phyloP scores from a whole-genome alignment of 192 early-diverging fungal species.

The Coemansia sp. region DNA sequence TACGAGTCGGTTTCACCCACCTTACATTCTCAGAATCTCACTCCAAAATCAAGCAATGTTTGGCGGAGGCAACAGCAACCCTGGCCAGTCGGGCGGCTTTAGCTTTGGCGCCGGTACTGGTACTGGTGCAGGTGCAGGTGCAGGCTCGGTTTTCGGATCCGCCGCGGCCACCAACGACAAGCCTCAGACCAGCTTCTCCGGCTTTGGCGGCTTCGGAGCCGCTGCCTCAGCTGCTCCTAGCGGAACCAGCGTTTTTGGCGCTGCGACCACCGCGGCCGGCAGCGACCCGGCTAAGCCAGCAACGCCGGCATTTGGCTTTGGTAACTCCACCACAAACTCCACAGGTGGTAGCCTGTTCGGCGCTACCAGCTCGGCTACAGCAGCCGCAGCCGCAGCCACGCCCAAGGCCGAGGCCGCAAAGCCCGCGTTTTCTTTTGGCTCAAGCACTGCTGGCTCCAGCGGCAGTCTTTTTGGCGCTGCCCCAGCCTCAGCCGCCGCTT shows the following conservation, averaged over 20 bases:
- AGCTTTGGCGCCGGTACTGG: slow-evolving; percentile 12
- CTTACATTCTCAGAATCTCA: too few species aligned
- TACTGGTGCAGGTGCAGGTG: not conserved
- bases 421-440: not conserved
- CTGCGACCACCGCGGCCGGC: slow-evolving; percentile 28
- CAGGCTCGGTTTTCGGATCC: slow-evolving; percentile 5
- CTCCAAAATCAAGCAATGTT: slow-evolving; percentile 1
- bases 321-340: slow-evolving; percentile 28
- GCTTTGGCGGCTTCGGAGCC: slow-evolving; percentile 19
- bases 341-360: slow-evolving; percentile 34
- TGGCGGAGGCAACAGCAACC: slow-evolving; percentile 8
- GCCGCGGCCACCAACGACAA: slow-evolving; percentile 13
- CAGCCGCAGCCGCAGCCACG: not conserved
- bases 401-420: slow-evolving; percentile 2
- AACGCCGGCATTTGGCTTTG: slow-evolving; percentile 18
- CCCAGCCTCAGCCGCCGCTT: not conserved
- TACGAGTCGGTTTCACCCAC: not conserved
- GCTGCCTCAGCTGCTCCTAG: slow-evolving; percentile 14
- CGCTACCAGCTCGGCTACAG: slow-evolving; percentile 11
- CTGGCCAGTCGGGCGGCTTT: slow-evolving; percentile 14
- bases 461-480: not conserved
- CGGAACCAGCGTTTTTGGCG: slow-evolving; percentile 22
- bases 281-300: slow-evolving; percentile 29
- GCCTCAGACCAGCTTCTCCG: slow-evolving; percentile 13
- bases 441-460: not conserved